Evolutionary conservation across 2,329 filamentous ascomycete genomes (phyloP).

Genomic region (Diaporthe nobilis): DNA sequence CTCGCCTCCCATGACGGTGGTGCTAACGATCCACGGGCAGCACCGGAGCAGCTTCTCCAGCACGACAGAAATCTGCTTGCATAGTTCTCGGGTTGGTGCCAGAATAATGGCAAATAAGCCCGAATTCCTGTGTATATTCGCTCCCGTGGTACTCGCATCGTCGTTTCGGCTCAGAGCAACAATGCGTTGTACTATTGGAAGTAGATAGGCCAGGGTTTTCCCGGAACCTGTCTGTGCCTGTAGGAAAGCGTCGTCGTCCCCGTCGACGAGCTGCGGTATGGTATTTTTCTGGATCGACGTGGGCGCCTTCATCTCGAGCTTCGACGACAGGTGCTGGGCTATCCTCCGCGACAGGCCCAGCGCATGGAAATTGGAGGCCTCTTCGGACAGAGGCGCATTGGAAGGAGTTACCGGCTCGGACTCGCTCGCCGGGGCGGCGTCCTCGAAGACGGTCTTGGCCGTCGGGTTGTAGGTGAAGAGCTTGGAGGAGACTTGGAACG

Average conservation of each 20-base stretch:
- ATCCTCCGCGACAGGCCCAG: slow-evolving; percentile 86
- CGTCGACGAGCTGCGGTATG: slow-evolving; percentile 82
- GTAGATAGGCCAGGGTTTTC: slow-evolving; percentile 95
- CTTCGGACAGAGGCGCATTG: slow-evolving; percentile 89
- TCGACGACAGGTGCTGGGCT: slow-evolving; percentile 85
- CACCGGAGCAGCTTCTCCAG: slow-evolving; percentile 89
- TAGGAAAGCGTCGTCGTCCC: slow-evolving; percentile 92
- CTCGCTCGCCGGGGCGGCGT: slow-evolving; percentile 58
- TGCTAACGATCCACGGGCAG: slow-evolving; percentile 93
- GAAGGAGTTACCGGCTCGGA: slow-evolving; percentile 78
- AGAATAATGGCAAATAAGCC: slow-evolving; percentile 95
- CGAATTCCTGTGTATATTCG: slow-evolving; percentile 82
- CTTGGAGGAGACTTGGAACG: slow-evolving; percentile 82
- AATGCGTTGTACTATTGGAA: slow-evolving; percentile 92
- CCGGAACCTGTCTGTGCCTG: slow-evolving; percentile 98
- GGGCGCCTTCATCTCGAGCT: slow-evolving; percentile 89
- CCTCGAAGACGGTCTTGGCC: slow-evolving; percentile 74
- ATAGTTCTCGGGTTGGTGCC: slow-evolving; percentile 92
- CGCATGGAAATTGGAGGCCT: slow-evolving; percentile 87
- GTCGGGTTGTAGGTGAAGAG: slow-evolving; percentile 92
- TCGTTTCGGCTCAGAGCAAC: slow-evolving; percentile 77
- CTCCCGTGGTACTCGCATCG: slow-evolving; percentile 58
- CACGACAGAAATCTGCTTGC: slow-evolving; percentile 92
- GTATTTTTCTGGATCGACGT: slow-evolving; percentile 96
- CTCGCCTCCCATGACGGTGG: slow-evolving; percentile 81